Evolutionary conservation across 2,329 filamentous ascomycete species (phyloP).

Genomic region (Neocucurbitaria cava): DNA sequence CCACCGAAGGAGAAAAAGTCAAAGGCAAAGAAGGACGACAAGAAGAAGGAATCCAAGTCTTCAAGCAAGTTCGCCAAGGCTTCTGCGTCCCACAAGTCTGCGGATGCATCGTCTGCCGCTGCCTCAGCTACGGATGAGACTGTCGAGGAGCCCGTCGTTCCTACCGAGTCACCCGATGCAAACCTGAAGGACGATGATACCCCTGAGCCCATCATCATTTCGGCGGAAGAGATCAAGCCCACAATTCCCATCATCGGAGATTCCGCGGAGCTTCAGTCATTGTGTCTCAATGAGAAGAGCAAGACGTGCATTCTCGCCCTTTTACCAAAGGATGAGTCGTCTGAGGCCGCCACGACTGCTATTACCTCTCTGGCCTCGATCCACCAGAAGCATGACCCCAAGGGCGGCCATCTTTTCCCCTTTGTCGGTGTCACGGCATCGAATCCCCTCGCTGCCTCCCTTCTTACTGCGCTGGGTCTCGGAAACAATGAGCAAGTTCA

Average conservation of each 20-base stretch:
- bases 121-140: conserved; percentile 60
- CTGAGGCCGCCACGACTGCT: conserved; percentile 54
- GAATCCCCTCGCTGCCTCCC: conserved; percentile 62
- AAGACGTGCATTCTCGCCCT: conserved; percentile 80
- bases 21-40: conserved; percentile 52
- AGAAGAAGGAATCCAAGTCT: conserved; percentile 52
- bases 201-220: conserved; percentile 59
- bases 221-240: conserved; percentile 60
- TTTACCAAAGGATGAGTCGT: conserved; percentile 50
- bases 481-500: conserved; percentile 63
- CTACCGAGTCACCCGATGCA: conserved; percentile 63
- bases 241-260: conserved; percentile 71
- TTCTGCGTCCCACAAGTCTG: conserved; percentile 60
- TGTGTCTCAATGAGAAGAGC: conserved; percentile 78
- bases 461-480: conserved; percentile 71
- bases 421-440: conserved; percentile 76
- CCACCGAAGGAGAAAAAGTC: conserved; percentile 57
- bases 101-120: conserved; percentile 55
- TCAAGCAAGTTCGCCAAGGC: conserved; percentile 59
- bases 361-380: conserved; percentile 71
- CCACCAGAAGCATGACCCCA: conserved; percentile 74
- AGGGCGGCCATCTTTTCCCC: conserved; percentile 76
- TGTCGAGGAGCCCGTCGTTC: conserved; percentile 55
- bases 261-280: conserved; percentile 67
- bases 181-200: conserved; percentile 53